Evolutionary conservation across 305 asterid species (phyloP).

Genomic region (Petunia hybrid): DNA sequence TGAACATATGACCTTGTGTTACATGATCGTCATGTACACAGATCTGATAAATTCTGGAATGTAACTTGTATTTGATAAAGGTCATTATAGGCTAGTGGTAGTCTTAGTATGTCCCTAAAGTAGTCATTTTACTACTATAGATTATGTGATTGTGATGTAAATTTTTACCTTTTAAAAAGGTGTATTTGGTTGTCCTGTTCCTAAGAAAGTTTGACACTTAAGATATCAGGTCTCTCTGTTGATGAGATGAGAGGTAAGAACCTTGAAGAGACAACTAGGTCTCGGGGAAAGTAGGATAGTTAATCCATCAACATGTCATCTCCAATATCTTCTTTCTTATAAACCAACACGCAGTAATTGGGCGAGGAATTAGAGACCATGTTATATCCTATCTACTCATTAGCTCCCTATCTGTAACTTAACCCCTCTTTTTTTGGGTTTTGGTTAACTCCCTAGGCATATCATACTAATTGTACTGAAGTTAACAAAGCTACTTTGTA

Average conservation of each 20-base stretch:
- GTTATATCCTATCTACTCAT: no score
- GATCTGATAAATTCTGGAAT: background rate
- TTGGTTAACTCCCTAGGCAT: no score
- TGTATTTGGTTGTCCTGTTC: no score
- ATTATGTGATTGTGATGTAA: background rate
- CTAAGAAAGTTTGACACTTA: background rate
- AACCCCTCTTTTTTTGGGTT: no score
- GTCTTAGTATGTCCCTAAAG: background rate
- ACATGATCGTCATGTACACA: background rate
- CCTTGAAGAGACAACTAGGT: background rate
- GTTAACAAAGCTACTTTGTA: no score
- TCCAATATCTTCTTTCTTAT: slow-evolving; percentile 4
- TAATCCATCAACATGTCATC: background rate
- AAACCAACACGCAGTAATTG: background rate
- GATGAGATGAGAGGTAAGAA: background rate
- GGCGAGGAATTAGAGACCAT: slow-evolving; percentile 9
- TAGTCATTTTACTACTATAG: background rate
- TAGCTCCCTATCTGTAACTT: no score
- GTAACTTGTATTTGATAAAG: background rate
- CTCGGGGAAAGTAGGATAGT: slow-evolving; percentile 7
- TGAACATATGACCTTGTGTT: slow-evolving; percentile 2
- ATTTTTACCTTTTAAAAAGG: no score
- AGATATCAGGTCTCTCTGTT: background rate
- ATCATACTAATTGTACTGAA: no score
- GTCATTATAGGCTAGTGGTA: background rate